phyloP scores from a whole-genome alignment of 495 filamentous ascomycete genomes.

The Staphylotrichum longicolle region DNA sequence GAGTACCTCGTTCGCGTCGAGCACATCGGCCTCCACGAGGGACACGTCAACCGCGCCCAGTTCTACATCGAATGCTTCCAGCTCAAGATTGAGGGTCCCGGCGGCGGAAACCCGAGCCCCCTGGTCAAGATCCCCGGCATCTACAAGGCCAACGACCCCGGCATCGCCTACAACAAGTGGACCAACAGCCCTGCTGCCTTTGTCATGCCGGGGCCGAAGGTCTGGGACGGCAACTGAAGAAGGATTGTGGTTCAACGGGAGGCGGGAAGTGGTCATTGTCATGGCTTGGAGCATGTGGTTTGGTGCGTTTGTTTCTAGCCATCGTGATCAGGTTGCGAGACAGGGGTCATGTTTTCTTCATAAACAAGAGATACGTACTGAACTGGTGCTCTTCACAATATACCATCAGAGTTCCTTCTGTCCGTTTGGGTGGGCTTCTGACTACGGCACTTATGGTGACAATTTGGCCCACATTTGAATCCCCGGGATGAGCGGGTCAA shows the following conservation, averaged over 20 bases:
- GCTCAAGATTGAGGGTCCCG: constrained; percentile 48
- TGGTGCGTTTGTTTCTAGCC: too few relatives aligned
- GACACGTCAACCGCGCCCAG: constrained; percentile 40
- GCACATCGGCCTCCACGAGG: constrained; percentile 55
- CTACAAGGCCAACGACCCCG: constrained; percentile 47
- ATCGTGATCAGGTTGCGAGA: too few relatives aligned
- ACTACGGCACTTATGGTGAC: too few relatives aligned
- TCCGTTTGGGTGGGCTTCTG: too few relatives aligned
- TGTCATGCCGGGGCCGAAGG: constrained; percentile 40
- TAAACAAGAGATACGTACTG: too few relatives aligned
- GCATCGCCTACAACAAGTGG: constrained; percentile 46
- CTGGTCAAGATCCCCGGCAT: constrained; percentile 52
- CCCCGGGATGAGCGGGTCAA: too few relatives aligned
- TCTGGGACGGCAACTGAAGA: constrained; percentile 31
- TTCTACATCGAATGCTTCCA: constrained; percentile 55
- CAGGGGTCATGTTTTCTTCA: too few relatives aligned
- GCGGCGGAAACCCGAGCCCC: constrained; percentile 43
- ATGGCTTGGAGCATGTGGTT: too few relatives aligned
- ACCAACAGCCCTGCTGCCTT: constrained; percentile 31
- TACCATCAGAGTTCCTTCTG: too few relatives aligned
- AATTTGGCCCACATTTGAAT: too few relatives aligned
- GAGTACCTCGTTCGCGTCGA: constrained; percentile 58
- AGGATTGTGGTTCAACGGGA: neutral
- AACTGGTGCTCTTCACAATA: too few relatives aligned
- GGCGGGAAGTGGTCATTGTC: too few relatives aligned